Evolutionary conservation across 148 eudicot genomes (phyloP), one percentile per base, ranked within the genome.

Genomic region (Fallopia convolvulus): DNA sequence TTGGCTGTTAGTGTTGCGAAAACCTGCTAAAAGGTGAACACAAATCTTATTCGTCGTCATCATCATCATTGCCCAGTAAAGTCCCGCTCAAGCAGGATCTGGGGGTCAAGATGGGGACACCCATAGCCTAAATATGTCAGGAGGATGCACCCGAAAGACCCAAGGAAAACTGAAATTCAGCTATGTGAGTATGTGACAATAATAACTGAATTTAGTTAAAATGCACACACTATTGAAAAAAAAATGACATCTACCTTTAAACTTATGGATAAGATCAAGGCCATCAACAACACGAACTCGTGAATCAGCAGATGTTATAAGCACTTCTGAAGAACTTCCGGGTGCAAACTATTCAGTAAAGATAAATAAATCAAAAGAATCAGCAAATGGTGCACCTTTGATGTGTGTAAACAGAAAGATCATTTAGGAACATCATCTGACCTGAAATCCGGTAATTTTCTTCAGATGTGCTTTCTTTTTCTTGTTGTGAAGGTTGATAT

Each of bases 361-460:
- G 10, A 12, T 15, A 33, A 36, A 70, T 71, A 33, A 23, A 79
- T 72, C 8, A 63, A 56, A 84, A 56, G 73, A 58, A 63, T 76
- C 70, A 82, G 77, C 79, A 82, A 78, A 76, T 18, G 5, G 21
- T 73, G 32, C 75, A 71, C 17, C 50, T 42, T 3, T 20, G 39
- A 20, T 44, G 55, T 39, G 46, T 75, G 26, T 8, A 33, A 17
- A 81, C 70, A 14, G 40, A 21, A 73, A 87, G 53, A 75, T 52
- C 44, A 75, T 63, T 81, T 78, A 80, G 42, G 21, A 14, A 36
- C 23, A 49, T 74, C 72, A 68, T 68, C 72, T 68, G 17, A 91
- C 98, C 88, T 93, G 93, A 78, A 93, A 91, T 77, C 98, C 98
- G n/a, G 98, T 91, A 76, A 91, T 91, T 83, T 93, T 93, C 85